phyloP scores from a whole-genome alignment of 192 early-diverging fungal genomes.

The Podila clonocystis region DNA sequence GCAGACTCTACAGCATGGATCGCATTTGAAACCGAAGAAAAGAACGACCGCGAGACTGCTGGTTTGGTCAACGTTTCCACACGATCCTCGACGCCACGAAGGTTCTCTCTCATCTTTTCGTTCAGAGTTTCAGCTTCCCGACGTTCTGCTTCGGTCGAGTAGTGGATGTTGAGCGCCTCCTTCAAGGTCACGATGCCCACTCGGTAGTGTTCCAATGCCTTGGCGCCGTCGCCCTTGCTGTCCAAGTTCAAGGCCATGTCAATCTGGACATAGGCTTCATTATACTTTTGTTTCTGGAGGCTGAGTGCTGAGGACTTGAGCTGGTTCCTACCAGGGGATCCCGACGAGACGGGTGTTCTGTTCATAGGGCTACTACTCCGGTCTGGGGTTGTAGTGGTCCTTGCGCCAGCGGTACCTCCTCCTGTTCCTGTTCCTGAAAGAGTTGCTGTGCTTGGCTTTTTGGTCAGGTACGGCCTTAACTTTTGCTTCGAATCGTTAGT shows the following conservation, averaged over 20 bases:
- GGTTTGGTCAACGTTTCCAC: slow-evolving; percentile 6
- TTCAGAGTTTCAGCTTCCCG: slow-evolving; percentile 30
- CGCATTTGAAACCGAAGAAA: slow-evolving; percentile 26
- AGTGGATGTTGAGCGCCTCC: slow-evolving; percentile 45
- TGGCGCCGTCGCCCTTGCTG: slow-evolving; percentile 11
- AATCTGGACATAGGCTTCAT: slow-evolving; percentile 36
- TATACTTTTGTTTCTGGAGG: slow-evolving; percentile 27
- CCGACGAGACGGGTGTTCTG: not conserved
- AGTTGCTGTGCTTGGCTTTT: not conserved
- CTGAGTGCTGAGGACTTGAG: slow-evolving; percentile 8
- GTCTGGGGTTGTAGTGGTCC: not conserved
- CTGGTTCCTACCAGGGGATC: not conserved
- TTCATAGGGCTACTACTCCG: not conserved
- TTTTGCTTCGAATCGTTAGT: not conserved
- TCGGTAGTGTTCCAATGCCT: slow-evolving; percentile 25
- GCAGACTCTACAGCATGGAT: slow-evolving; percentile 39
- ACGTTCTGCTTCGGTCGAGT: slow-evolving; percentile 31
- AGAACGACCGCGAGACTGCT: slow-evolving; percentile 10
- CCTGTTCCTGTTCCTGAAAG: not conserved
- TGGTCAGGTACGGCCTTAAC: not conserved
- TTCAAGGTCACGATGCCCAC: slow-evolving; percentile 17
- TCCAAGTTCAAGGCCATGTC: slow-evolving; percentile 24
- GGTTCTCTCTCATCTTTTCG: slow-evolving; percentile 36
- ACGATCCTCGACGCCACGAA: slow-evolving; percentile 25
- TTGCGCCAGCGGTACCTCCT: not conserved